Evolutionary conservation across 768 basidiomycete species (phyloP).

Genomic region (Psilocybe azurescens): DNA sequence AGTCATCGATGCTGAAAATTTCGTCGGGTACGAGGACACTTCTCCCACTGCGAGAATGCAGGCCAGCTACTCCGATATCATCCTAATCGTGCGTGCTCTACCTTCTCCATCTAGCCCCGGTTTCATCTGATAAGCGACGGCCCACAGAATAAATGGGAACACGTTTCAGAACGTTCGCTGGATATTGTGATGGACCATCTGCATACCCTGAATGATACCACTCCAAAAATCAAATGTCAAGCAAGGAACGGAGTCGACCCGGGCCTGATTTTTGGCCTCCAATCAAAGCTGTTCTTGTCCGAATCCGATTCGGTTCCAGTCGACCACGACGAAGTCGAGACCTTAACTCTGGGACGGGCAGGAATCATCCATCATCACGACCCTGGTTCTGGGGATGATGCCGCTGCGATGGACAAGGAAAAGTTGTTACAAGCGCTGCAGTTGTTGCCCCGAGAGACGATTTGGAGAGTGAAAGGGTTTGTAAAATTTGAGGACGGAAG

Average conservation of each 20-base stretch:
- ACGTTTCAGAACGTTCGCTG: slow-evolving; percentile 75
- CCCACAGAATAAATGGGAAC: slow-evolving; percentile 87
- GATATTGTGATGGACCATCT: slow-evolving; percentile 89
- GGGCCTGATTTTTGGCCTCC: slow-evolving; percentile 84
- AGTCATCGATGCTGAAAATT: slow-evolving; percentile 91
- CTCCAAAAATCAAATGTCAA: slow-evolving; percentile 80
- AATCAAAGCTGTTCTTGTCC: slow-evolving; percentile 74
- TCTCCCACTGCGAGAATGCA: slow-evolving; percentile 93
- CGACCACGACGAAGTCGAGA: slow-evolving; percentile 84
- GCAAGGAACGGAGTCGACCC: slow-evolving; percentile 75
- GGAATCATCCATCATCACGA: slow-evolving; percentile 16
- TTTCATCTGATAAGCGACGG: neutral
- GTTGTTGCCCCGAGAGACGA: slow-evolving; percentile 63
- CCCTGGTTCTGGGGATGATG: slow-evolving; percentile 8
- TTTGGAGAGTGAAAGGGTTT: slow-evolving; percentile 91
- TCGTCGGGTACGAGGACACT: slow-evolving; percentile 90
- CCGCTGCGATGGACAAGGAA: slow-evolving; percentile 35
- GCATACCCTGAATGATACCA: slow-evolving; percentile 86
- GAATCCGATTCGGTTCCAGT: slow-evolving; percentile 21
- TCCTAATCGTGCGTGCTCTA: slow-evolving; percentile 64
- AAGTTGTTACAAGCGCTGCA: slow-evolving; percentile 52
- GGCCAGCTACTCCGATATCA: slow-evolving; percentile 93
- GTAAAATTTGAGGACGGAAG: slow-evolving; percentile 51
- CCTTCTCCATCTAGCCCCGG: neutral
- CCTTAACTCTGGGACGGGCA: slow-evolving; percentile 64